These are phyloP conservation scores for Ophiosphaerella narmari DNA, from an alignment of 2,329 filamentous ascomycete genomes.

Conservation along the genomic window DNA sequence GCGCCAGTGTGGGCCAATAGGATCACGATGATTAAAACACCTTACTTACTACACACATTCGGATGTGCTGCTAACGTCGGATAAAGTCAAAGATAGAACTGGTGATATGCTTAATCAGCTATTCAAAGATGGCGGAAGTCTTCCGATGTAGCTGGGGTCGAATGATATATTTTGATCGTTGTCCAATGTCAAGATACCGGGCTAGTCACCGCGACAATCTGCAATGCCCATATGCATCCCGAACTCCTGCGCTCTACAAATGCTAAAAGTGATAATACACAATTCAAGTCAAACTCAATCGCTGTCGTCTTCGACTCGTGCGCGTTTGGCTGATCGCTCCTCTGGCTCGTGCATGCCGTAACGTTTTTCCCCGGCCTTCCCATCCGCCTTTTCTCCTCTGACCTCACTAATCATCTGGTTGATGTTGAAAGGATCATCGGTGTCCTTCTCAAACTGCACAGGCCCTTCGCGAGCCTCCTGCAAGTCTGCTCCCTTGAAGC, in stretches of 20 bases:
- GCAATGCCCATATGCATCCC: background rate
- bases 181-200: background rate
- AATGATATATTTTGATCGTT: background rate
- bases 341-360: constrained; percentile 73
- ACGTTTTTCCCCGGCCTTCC: constrained; percentile 68
- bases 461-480: constrained; percentile 87
- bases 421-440: constrained; percentile 86
- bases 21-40: background rate
- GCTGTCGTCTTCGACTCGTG: constrained; percentile 74
- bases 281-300: constrained; percentile 24
- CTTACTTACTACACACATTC: too few relatives aligned
- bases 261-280: constrained; percentile 1
- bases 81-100: too few relatives aligned
- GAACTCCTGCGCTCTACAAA: constrained; percentile 1
- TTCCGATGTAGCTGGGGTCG: too few relatives aligned
- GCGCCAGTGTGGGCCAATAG: constrained; percentile 12
- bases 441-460: constrained; percentile 94
- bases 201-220: background rate
- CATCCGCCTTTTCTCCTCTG: constrained; percentile 59
- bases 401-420: constrained; percentile 90
- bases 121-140: too few relatives aligned
- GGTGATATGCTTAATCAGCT: too few relatives aligned
- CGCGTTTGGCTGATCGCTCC: constrained; percentile 66
- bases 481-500: constrained; percentile 85
- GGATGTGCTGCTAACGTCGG: too few relatives aligned